These are phyloP conservation scores for Leccinum fibrillosum DNA, from an alignment of 768 basidiomycete species.

Conservation along the genomic window DNA sequence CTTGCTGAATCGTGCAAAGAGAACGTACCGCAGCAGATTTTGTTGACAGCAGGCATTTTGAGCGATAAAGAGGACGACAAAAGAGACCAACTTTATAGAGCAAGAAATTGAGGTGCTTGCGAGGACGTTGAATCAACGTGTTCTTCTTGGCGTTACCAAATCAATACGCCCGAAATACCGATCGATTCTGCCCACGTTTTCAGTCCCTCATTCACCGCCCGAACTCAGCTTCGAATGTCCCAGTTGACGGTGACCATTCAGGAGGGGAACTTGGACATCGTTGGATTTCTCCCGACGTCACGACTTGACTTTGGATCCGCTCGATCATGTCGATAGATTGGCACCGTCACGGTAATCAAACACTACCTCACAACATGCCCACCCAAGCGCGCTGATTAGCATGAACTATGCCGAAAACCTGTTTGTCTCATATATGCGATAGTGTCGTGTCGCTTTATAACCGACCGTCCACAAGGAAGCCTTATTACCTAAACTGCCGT, in stretches of 20 bases:
- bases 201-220: too few relatives aligned
- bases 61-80: not conserved
- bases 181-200: not conserved
- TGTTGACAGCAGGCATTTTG: conserved; percentile 54
- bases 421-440: not conserved
- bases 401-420: not conserved
- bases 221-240: not conserved
- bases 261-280: not conserved
- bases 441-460: not conserved
- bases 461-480: not conserved
- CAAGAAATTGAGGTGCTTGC: not conserved
- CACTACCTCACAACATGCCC: not conserved
- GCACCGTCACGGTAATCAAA: not conserved
- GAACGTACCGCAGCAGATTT: conserved; percentile 85
- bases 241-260: not conserved
- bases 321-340: not conserved
- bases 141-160: not conserved
- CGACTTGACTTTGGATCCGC: not conserved
- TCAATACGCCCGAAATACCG: not conserved
- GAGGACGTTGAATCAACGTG: not conserved
- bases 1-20: not conserved
- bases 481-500: not conserved
- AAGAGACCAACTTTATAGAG: not conserved
- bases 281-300: not conserved
- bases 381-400: not conserved